Base-by-base conservation (phyloP, 2,329 filamentous ascomycete genomes). In the Nigrospora sphaerica region DNA sequence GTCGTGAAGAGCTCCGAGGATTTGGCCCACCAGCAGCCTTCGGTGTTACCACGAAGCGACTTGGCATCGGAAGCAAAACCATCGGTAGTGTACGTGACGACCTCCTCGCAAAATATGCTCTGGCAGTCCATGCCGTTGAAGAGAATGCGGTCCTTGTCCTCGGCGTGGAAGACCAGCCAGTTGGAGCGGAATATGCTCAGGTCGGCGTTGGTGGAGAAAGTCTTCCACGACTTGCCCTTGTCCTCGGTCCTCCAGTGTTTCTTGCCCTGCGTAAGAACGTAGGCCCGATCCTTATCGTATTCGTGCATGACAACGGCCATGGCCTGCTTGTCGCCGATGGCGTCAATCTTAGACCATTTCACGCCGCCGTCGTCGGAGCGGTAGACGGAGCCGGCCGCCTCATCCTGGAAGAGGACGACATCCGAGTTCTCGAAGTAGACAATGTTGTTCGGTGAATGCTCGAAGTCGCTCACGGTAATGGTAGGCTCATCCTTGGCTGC, bases 391-490 rank as follows among this genome's bases (percentile, higher is more conserved):
- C 77, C 74, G 36, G 77, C 75, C 13, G 74, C 65, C 42, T 71
- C 60, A 62, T 95, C 86, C 57, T 85, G 82, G 61, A 89, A 83
- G 39, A 97, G 68, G 49, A 95, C 74, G 44, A 86, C 80, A 63
- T 95, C 85, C 54, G 88, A 91, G 64, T 92, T 88, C 60, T 93
- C 85, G 62, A 98, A 97, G 69, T 95, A 98, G 68, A 86, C 86
- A 54, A 96, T 71, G 62, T 83, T 82, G 45, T 69, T 62, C 1
- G 89, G 87, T 45, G 74, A 67, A 57, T 82, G 73, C 39, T 85
- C 72, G 68, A 96, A 87, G 40, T 76, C 67, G 45, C 72, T 86
- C 49, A 74, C 69, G 51, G 76, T 73, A 57, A 95, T 75, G 46
- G 74, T 74, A 19, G 91, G 91, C 42, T 74, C 72, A 59, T 83